Evolutionary conservation across 163 green algal genomes (phyloP).

Genomic region (Chloromonas sp.): DNA sequence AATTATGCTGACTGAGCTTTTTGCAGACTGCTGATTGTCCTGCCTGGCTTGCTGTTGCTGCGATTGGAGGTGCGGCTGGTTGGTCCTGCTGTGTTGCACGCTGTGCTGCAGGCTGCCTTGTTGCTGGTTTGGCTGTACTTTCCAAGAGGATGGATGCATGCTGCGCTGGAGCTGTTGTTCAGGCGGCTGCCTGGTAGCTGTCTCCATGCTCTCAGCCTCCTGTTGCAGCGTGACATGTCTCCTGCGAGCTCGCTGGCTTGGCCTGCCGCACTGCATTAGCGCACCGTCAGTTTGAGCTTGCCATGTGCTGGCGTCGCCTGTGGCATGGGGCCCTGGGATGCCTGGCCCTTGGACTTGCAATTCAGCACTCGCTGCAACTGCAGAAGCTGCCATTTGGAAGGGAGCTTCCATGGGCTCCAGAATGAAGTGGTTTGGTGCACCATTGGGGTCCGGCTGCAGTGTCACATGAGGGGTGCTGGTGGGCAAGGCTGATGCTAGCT

Average conservation of each 20-base stretch:
- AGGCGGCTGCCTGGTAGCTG: neutral
- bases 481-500: neutral
- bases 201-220: neutral
- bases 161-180: neutral
- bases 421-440: neutral
- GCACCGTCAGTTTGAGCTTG: neutral
- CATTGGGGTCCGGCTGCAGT: neutral
- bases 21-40: neutral
- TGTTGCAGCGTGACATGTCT: neutral
- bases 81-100: neutral
- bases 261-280: neutral
- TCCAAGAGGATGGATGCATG: neutral
- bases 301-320: neutral
- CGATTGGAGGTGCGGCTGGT: neutral
- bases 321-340: no score
- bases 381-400: neutral
- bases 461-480: neutral
- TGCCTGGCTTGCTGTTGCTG: constrained; percentile 1
- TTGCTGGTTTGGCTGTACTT: neutral
- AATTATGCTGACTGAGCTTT: no score
- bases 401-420: neutral
- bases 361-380: no score
- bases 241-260: neutral
- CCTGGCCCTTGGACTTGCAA: no score
- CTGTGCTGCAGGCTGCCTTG: neutral